Conservation (phyloP, 169 alveolate species). For the Perkinsus olseni region DNA sequence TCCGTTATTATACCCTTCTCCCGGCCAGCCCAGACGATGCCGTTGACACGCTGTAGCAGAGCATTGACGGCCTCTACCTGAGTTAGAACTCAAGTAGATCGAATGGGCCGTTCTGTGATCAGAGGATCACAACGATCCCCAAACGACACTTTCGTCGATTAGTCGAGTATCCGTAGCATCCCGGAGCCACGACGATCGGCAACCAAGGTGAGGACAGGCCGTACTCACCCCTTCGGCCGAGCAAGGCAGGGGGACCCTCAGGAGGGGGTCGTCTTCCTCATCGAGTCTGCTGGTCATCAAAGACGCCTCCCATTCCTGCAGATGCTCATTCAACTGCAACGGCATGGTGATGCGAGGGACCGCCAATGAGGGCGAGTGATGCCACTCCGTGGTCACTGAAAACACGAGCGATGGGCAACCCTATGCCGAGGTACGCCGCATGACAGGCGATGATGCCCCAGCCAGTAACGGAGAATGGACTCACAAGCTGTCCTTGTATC, state of each 20-base stretch:
- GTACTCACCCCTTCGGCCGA: background rate
- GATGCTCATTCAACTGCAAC: background rate
- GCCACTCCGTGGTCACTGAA: background rate
- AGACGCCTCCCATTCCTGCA: background rate
- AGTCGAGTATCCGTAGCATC: too few relatives aligned
- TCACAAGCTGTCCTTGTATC: background rate
- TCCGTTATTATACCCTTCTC: background rate
- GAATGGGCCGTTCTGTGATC: too few relatives aligned
- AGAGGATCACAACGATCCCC: too few relatives aligned
- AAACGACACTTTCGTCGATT: too few relatives aligned
- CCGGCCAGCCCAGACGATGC: background rate
- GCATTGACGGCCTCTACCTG: background rate
- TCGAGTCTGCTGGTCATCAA: background rate
- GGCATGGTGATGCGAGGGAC: background rate
- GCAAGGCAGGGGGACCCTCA: background rate
- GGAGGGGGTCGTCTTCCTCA: background rate
- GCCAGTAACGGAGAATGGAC: background rate
- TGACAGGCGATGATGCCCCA: too few relatives aligned
- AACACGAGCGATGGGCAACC: background rate
- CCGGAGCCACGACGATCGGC: too few relatives aligned
- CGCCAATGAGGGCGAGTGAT: background rate
- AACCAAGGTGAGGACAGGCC: too few relatives aligned
- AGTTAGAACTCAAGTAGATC: too few relatives aligned
- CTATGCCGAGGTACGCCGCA: too few relatives aligned
- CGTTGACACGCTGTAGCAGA: background rate